A percentile compares a stretch with the other conserved stretches of the same genome.
phyloP scores from a whole-genome alignment of 306 rosid species.

The Dicorynia guianensis region DNA sequence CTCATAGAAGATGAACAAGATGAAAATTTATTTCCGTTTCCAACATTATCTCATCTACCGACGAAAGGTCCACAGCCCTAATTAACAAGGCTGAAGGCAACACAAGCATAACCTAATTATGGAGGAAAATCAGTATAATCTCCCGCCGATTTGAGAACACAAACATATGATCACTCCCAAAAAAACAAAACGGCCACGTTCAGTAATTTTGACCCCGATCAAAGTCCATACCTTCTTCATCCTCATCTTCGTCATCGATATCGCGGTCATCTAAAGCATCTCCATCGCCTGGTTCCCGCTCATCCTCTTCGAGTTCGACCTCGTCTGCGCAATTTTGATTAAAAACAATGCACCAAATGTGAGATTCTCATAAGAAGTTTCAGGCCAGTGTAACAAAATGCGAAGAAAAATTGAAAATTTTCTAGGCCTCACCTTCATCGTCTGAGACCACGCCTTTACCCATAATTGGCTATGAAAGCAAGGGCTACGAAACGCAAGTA shows the following conservation, averaged over 20 bases:
- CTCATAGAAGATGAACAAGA: not conserved
- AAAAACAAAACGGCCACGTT: not conserved
- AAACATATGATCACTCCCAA: not conserved
- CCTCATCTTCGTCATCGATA: constrained; percentile 69
- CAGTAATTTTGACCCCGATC: not conserved
- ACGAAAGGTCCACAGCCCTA: not conserved
- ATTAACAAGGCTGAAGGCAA: not conserved
- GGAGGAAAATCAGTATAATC: constrained; percentile 4
- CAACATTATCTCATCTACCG: constrained; percentile 3
- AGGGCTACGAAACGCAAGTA: constrained; percentile 7
- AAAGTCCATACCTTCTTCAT: constrained; percentile 76
- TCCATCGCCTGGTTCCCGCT: constrained; percentile 67
- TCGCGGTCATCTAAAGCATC: constrained; percentile 57
- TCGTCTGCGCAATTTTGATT: constrained; percentile 68
- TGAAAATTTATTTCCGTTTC: not conserved
- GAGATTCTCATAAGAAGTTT: not conserved
- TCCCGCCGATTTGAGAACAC: not conserved
- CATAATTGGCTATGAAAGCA: constrained; percentile 34
- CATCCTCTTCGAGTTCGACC: constrained; percentile 75
- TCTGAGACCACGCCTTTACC: constrained; percentile 55
- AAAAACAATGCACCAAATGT: constrained; percentile 32
- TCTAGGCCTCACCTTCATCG: constrained; percentile 69
- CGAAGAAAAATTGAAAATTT: not conserved
- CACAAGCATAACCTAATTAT: constrained; percentile 24
- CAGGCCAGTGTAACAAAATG: not conserved